Percentiles rank a stretch among this genome's conserved stretches.
phyloP scores from a whole-genome alignment of 305 asterid species.

The Fraxinus ornus region DNA sequence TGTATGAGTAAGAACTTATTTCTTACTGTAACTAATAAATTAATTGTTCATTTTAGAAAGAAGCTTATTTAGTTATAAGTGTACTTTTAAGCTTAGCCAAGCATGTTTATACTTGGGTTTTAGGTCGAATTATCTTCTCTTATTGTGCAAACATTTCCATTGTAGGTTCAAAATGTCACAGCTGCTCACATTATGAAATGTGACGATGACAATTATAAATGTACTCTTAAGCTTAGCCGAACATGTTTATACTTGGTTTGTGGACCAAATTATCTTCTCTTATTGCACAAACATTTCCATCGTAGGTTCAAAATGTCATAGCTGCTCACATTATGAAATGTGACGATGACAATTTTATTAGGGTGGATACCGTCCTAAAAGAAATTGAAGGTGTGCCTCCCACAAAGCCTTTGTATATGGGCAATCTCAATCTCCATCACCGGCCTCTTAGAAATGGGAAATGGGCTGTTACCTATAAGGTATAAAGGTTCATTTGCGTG shows the following conservation, averaged over 20 bases:
- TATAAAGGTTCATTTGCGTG: conserved; percentile 23
- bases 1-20: not conserved
- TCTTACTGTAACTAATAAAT: not conserved
- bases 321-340: conserved; percentile 89
- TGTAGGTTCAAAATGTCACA: conserved; percentile 70
- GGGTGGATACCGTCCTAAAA: conserved; percentile 71
- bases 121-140: not conserved
- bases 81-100: not conserved
- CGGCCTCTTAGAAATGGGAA: conserved; percentile 93
- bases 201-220: conserved; percentile 96
- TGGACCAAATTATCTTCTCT: conserved; percentile 14
- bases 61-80: not conserved
- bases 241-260: no score
- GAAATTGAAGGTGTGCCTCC: conserved; percentile 60
- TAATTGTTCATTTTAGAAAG: not conserved
- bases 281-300: conserved; percentile 23
- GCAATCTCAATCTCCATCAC: conserved; percentile 87
- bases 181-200: conserved; percentile 89
- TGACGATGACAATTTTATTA: conserved; percentile 87
- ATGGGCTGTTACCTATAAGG: conserved; percentile 97
- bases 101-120: not conserved
- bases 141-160: conserved; percentile 24
- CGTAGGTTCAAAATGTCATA: conserved; percentile 70
- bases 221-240: no score
- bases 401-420: conserved; percentile 72